A percentile compares a stretch with the other conserved stretches of the same genome.
Evolutionary conservation across 73 alveolate genomes (phyloP).

Genomic region (Stentor coeruleus): DNA sequence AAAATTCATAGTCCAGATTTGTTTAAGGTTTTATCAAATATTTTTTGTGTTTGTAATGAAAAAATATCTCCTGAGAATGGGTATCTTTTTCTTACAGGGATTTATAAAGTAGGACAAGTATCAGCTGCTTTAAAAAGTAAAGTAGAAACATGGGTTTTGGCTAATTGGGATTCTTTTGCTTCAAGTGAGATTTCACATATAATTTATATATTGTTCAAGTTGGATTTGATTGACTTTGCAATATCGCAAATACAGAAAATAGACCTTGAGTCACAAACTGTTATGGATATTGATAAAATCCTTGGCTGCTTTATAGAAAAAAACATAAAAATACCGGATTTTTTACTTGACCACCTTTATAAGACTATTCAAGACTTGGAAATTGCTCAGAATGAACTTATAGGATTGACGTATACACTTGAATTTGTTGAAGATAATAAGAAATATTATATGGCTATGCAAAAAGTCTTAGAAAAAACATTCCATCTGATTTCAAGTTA

Average conservation of each 20-base stretch:
- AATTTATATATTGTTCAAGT: not conserved
- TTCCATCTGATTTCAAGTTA: not conserved
- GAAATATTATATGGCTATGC: too few relatives aligned
- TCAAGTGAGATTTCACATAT: not conserved
- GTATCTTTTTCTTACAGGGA: not conserved
- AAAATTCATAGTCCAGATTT: not conserved
- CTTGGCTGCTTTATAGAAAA: not conserved
- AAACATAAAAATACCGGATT: not conserved
- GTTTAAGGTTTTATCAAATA: not conserved
- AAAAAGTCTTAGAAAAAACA: not conserved
- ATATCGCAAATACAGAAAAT: too few relatives aligned
- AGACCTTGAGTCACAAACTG: not conserved
- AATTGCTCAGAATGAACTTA: not conserved
- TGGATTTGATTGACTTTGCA: not conserved
- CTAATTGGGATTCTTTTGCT: not conserved
- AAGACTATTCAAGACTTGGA: not conserved
- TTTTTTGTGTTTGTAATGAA: not conserved
- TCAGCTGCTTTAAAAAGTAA: not conserved
- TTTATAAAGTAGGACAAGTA: not conserved
- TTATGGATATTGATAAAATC: not conserved
- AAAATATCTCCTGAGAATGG: not conserved
- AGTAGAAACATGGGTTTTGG: not conserved
- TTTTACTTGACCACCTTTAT: not conserved
- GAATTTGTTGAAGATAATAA: too few relatives aligned
- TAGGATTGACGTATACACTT: not conserved